These are phyloP conservation scores for Grammothele lineata DNA, from an alignment of 768 basidiomycete genomes.

Conservation along the genomic window DNA sequence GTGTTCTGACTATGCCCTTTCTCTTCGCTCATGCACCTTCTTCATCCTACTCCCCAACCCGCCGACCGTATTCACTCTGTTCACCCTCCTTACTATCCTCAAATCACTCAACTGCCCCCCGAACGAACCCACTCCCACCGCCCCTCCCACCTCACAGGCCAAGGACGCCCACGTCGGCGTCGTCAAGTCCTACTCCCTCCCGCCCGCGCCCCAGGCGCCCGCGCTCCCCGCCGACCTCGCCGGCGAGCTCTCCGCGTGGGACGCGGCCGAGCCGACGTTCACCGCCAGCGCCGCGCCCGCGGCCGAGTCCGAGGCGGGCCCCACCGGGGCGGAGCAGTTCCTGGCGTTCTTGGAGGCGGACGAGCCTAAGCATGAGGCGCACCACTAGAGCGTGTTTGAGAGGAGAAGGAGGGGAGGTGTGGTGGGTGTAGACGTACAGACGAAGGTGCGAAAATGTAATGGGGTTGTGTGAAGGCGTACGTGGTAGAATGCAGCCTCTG, in stretches of 20 bases:
- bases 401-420: background rate
- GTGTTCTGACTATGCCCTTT: too few relatives aligned
- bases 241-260: conserved; percentile 84
- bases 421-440: background rate
- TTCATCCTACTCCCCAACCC: too few relatives aligned
- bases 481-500: conserved; percentile 14
- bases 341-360: conserved; percentile 80
- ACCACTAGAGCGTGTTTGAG: conserved; percentile 34
- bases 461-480: conserved; percentile 1
- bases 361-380: conserved; percentile 57
- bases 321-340: conserved; percentile 62
- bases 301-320: conserved; percentile 21
- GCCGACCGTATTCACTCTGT: too few relatives aligned
- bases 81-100: too few relatives aligned
- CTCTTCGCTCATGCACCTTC: too few relatives aligned
- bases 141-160: conserved; percentile 44
- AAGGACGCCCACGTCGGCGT: conserved; percentile 86
- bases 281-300: conserved; percentile 29
- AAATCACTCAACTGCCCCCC: too few relatives aligned
- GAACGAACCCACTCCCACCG: background rate
- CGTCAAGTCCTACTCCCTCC: conserved; percentile 80
- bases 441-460: conserved; percentile 10
- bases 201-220: conserved; percentile 71
- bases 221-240: conserved; percentile 80
- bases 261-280: conserved; percentile 63